Conservation (phyloP, 345 rosid species). For the Citrus mangshanensis region DNA sequence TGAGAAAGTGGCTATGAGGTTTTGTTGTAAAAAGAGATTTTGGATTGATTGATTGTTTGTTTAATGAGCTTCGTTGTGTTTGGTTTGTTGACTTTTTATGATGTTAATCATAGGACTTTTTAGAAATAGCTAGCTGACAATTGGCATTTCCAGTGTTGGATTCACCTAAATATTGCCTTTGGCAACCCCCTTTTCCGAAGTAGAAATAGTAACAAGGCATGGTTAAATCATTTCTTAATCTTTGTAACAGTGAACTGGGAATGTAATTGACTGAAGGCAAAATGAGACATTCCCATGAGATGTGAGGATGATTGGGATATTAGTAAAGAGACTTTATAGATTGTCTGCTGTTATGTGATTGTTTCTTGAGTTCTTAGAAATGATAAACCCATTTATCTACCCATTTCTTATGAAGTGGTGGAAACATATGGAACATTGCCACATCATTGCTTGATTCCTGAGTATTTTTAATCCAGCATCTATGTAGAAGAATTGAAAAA, state of each 20-base stretch:
- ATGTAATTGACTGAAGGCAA: neutral
- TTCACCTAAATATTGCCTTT: neutral
- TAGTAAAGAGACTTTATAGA: neutral
- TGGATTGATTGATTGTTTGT: neutral
- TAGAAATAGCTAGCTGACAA: neutral
- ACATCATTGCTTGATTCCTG: neutral
- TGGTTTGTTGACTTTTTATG: neutral
- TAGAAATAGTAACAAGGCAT: neutral
- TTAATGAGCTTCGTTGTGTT: neutral
- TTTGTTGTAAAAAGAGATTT: neutral
- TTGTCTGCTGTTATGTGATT: neutral
- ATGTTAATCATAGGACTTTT: neutral
- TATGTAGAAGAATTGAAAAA: neutral
- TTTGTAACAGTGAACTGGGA: neutral
- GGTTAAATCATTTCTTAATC: neutral
- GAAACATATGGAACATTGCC: neutral
- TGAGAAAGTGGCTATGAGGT: neutral
- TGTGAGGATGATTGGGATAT: neutral
- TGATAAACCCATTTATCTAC: neutral
- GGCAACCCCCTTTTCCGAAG: neutral
- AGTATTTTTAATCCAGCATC: neutral
- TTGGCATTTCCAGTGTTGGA: neutral
- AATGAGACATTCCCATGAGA: neutral
- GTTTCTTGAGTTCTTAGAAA: neutral
- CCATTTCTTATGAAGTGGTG: neutral